Base-by-base conservation (phyloP, 371 early-diverging fungal species). In the Mortierella sp. region DNA sequence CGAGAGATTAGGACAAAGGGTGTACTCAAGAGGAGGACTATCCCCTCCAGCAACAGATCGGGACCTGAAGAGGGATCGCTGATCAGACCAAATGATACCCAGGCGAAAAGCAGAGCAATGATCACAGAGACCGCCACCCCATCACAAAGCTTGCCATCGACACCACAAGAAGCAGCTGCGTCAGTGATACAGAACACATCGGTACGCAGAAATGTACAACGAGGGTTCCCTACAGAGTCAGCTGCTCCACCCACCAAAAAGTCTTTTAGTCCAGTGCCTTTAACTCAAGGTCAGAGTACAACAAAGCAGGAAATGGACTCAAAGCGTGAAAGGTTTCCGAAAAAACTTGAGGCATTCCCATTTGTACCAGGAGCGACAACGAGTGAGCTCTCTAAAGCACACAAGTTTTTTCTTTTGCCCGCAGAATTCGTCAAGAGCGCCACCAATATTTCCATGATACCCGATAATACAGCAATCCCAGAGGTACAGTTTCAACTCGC, bases 351-450 rank as follows among this genome's bases (percentile, higher is more conserved):
- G 38, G 81, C 81, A 19, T 80, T 80, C 60, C 81, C 81, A 9
- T 80, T 75, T 52, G 72, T 80, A 6, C 81, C 81, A 5, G 65
- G 68, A 5, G 81, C 81, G 40, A 80, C 76, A 1, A 60, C 75
- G 3, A 61, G 59, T n/a, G 81, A 80, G 48, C 63, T 80, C 47
- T 36, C 66, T 16, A 75, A 72, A 53, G 75, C 81, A 16, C 75
- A 75, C 72, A 71, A 59, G 53, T 80, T 80, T 41, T 80, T 80
- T 38, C 58, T 74, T 24, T 38, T 62, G 1, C 81, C 81, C 19
- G 76, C 81, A 38, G 74, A 55, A 22, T 80, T 80, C 63, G 75
- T 80, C 61, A 80, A 69, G 72, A 80, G 81, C 47, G 75, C 76
- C 9, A 71, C 72, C 32, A 61, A 45, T 7, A 45, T 80, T 7